These are phyloP conservation scores for Teratosphaeria gauchensis DNA, from an alignment of 2,329 filamentous ascomycete genomes.

Conservation along the genomic window DNA sequence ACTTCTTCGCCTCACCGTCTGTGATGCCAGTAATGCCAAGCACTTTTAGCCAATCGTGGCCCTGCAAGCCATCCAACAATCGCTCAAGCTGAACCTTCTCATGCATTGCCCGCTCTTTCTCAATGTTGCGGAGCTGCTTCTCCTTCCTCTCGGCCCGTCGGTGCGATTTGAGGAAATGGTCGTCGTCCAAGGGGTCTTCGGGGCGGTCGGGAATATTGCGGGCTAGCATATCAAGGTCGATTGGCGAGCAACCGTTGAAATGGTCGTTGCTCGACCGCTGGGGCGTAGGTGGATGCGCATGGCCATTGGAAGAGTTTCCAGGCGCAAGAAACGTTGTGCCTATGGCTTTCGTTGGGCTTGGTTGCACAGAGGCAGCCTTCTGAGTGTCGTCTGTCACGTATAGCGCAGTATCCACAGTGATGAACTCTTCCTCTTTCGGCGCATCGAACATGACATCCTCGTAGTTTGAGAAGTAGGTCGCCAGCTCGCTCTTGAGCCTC, in stretches of 20 bases:
- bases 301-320: conserved; percentile 1
- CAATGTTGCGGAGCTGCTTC: conserved; percentile 59
- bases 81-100: conserved; percentile 57
- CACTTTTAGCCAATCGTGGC: conserved; percentile 83
- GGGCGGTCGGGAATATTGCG: conserved; percentile 24
- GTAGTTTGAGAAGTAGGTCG: conserved; percentile 86
- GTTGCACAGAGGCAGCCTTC: neutral
- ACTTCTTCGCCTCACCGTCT: conserved; percentile 75
- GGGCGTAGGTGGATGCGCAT: conserved; percentile 7
- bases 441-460: conserved; percentile 88
- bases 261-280: conserved; percentile 7
- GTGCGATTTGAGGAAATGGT: conserved; percentile 49
- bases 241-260: conserved; percentile 7
- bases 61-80: conserved; percentile 70
- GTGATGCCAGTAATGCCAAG: conserved; percentile 84
- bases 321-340: neutral
- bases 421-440: conserved; percentile 62
- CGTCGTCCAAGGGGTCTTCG: conserved; percentile 48
- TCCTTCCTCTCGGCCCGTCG: conserved; percentile 54
- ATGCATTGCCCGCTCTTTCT: conserved; percentile 56
- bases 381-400: conserved; percentile 22
- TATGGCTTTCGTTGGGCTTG: conserved; percentile 1
- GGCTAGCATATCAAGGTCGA: conserved; percentile 14
- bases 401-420: conserved; percentile 16
- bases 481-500: conserved; percentile 82